Evolutionary conservation across 2,329 filamentous ascomycete genomes (phyloP), one percentile per base, ranked within the genome.

Genomic region (Cylindrodendrum hubeiense): DNA sequence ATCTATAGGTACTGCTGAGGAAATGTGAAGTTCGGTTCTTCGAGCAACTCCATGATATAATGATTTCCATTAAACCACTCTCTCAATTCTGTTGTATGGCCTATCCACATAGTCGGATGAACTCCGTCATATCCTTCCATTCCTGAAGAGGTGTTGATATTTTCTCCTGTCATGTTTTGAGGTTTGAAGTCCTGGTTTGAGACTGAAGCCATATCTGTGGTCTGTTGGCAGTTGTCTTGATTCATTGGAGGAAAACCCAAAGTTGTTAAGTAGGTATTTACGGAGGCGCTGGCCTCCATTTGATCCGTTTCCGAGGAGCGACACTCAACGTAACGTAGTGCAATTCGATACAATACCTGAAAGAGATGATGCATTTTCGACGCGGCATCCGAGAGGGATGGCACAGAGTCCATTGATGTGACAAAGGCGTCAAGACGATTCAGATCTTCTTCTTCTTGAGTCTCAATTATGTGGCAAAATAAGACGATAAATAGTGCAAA

Each of bases 231-330:
- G 2, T 41, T 30, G 15, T 49, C 46, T 5, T 44, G 41, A 17
- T 21, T 34, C 9, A 58, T 4, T 10, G 41, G 53, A 26, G 66
- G 69, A 21, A 87, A 77, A 0, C 86, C 85, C 12, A 87, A 76
- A 0, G 83, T 84, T 49, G 79, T 82, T 0, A 88, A 78, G 24
- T 63, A 63, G 8, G 37, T 44, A 26, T 63, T 51, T 10, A 63
- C 9, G 17, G 26, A 34, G 33, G 33, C 33, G 33, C 33, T 34
- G 4, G 33, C 33, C 33, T 34, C 33, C 9, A 13, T 34, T 34
- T 34, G 33, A 12, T 34, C 33, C 17, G 10, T 50, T 30, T 7
- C 41, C 26, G 57, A 53, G n/a, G 19, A 39, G 8, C n/a, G 12
- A 41, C 44, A 60, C 12, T 46, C 47, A 24, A 46, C 28, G 33